phyloP scores from a whole-genome alignment of 352 stramenopile species.

The Phytophthora uliginosa region DNA sequence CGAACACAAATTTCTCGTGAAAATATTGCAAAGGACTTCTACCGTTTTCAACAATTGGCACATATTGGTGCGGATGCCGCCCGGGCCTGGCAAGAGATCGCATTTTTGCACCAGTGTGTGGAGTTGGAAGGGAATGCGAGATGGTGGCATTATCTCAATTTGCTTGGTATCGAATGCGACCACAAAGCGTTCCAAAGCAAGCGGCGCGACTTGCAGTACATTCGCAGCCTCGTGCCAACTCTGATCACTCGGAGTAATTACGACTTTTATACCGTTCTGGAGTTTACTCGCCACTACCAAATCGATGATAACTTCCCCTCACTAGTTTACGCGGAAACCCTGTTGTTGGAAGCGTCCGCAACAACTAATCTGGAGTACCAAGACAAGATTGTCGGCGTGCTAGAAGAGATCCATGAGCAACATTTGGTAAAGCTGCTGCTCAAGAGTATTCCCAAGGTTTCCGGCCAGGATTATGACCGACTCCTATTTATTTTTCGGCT shows the following conservation, averaged over 20 bases:
- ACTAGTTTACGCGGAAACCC: conserved; percentile 72
- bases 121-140: conserved; percentile 85
- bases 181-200: conserved; percentile 84
- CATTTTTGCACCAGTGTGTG: conserved; percentile 83
- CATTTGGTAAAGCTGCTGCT: conserved; percentile 66
- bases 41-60: conserved; percentile 81
- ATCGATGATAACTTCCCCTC: conserved; percentile 84
- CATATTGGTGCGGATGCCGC: conserved; percentile 79
- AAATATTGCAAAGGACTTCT: conserved; percentile 86
- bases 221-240: conserved; percentile 68
- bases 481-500: conserved; percentile 81
- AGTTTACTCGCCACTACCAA: conserved; percentile 88
- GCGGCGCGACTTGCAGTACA: conserved; percentile 71
- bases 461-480: conserved; percentile 70
- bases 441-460: conserved; percentile 63
- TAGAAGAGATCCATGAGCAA: conserved; percentile 86
- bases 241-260: conserved; percentile 77
- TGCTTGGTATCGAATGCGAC: conserved; percentile 82
- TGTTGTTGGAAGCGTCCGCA: conserved; percentile 52
- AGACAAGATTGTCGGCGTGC: conserved; percentile 79
- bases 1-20: conserved; percentile 82
- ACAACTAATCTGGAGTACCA: conserved; percentile 63
- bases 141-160: conserved; percentile 86
- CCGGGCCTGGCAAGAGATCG: conserved; percentile 83
- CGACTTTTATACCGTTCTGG: conserved; percentile 84